phyloP scores from a whole-genome alignment of 2,329 filamentous ascomycete species.

The Colletotrichum sansevieriae region DNA sequence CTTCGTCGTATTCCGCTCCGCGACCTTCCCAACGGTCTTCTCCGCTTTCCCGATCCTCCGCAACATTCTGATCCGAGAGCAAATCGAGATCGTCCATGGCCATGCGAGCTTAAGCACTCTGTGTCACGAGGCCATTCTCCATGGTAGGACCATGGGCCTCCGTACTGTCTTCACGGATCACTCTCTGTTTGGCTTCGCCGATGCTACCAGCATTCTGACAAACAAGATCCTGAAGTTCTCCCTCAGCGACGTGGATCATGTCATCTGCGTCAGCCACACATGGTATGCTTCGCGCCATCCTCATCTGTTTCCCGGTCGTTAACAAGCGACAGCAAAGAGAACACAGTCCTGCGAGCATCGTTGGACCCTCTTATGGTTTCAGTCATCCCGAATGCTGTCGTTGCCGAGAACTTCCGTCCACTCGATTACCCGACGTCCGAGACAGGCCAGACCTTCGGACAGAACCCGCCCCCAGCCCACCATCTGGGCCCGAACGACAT shows the following conservation, averaged over 20 bases:
- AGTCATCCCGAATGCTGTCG: slow-evolving; percentile 96
- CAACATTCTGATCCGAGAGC: slow-evolving; percentile 93
- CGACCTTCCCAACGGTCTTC: slow-evolving; percentile 96
- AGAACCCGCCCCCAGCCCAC: slow-evolving; percentile 68
- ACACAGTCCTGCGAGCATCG: slow-evolving; percentile 93
- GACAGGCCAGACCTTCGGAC: slow-evolving; percentile 52
- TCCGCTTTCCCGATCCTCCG: slow-evolving; percentile 98
- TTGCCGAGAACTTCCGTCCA: slow-evolving; percentile 94
- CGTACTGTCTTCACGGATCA: slow-evolving; percentile 98
- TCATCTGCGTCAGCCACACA: slow-evolving; percentile 98
- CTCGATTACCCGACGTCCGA: slow-evolving; percentile 54
- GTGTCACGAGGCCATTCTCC: slow-evolving; percentile 94
- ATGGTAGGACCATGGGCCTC: slow-evolving; percentile 95
- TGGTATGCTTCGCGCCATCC: slow-evolving; percentile 69
- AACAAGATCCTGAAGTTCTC: slow-evolving; percentile 98
- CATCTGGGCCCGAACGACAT: slow-evolving; percentile 84
- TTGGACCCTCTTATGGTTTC: slow-evolving; percentile 97
- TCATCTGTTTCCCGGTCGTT: slow-evolving; percentile 17
- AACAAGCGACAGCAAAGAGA: slow-evolving; percentile 81
- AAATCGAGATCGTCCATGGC: slow-evolving; percentile 98
- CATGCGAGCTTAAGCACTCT: slow-evolving; percentile 93
- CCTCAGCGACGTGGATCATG: slow-evolving; percentile 96
- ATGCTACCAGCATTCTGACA: slow-evolving; percentile 93
- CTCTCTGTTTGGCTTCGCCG: slow-evolving; percentile 96
- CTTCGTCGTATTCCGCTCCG: slow-evolving; percentile 92